Conservation (phyloP, 73 alveolate species). For the Paramecium tetraurelia region DNA sequence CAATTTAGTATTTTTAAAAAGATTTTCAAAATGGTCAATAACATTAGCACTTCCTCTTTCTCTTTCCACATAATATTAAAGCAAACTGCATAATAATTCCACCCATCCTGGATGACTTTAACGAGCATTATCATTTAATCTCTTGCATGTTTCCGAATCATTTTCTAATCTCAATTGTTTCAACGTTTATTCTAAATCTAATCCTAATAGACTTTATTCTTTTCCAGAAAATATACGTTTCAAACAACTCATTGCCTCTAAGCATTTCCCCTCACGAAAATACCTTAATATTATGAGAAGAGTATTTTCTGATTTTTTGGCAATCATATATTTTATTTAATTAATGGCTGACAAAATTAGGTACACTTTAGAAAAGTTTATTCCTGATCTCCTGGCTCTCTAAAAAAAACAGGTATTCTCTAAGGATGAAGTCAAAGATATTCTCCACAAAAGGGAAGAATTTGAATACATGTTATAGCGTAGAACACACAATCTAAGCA, state of each 20-base stretch:
- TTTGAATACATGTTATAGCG: conserved; percentile 50
- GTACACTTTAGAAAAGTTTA: conserved; percentile 36
- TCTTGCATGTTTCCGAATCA: not conserved
- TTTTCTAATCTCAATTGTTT: not conserved
- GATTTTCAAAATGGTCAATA: not conserved
- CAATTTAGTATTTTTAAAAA: not conserved
- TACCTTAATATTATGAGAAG: not conserved
- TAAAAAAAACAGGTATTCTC: conserved; percentile 41
- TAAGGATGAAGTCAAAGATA: conserved; percentile 47
- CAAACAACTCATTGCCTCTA: not conserved
- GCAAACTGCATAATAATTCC: not conserved
- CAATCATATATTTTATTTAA: conserved; percentile 7
- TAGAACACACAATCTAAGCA: conserved; percentile 44
- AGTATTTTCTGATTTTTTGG: not conserved
- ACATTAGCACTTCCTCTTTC: not conserved
- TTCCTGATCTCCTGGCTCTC: conserved; percentile 51
- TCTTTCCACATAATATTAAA: not conserved
- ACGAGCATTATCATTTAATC: not conserved
- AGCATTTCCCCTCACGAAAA: not conserved
- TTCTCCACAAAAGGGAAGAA: conserved; percentile 46
- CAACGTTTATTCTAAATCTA: not conserved
- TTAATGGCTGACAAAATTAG: conserved; percentile 65
- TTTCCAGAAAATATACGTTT: not conserved
- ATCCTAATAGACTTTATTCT: not conserved
- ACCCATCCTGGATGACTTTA: conserved; percentile 21